A percentile compares a stretch with the other conserved stretches of the same genome.
phyloP scores from a whole-genome alignment of 2,329 filamentous ascomycete species.

The Penicillium sp. region DNA sequence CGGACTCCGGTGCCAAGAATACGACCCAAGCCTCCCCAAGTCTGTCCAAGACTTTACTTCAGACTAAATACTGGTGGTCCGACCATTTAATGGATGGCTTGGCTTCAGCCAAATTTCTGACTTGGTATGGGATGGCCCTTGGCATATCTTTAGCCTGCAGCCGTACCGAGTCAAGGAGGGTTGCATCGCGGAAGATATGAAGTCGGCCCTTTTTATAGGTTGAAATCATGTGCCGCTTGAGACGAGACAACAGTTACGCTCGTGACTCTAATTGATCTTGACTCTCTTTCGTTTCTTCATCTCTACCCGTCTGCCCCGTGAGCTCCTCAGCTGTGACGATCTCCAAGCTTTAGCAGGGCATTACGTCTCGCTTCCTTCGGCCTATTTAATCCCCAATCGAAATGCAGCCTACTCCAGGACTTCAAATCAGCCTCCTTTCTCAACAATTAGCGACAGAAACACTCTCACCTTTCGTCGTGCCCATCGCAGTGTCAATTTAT shows the following conservation, averaged over 20 bases:
- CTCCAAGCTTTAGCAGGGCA: not conserved
- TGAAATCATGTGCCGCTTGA: not conserved
- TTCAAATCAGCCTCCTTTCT: conserved; percentile 20
- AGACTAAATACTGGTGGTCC: not conserved
- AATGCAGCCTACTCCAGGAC: conserved; percentile 13
- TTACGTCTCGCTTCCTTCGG: not conserved
- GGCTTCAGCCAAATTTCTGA: not conserved
- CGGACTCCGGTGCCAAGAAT: conserved; percentile 25
- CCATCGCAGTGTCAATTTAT: conserved; percentile 27
- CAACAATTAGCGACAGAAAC: conserved; percentile 14
- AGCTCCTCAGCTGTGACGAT: not conserved
- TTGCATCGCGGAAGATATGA: conserved; percentile 7
- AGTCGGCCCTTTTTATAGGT: not conserved
- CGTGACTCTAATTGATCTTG: not conserved
- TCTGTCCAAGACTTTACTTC: not conserved
- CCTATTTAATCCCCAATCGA: not conserved
- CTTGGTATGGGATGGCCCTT: no score
- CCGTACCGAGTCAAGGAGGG: conserved; percentile 8
- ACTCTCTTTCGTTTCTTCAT: not conserved
- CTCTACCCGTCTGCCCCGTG: not conserved
- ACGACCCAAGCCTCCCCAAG: conserved; percentile 19
- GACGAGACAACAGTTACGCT: no score
- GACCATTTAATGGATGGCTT: not conserved
- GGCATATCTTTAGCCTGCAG: not conserved
- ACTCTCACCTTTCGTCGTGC: conserved; percentile 17